Evolutionary conservation across 768 basidiomycete species (phyloP), one percentile per base, ranked within the genome.

Genomic region (Naematelia aurantialba): DNA sequence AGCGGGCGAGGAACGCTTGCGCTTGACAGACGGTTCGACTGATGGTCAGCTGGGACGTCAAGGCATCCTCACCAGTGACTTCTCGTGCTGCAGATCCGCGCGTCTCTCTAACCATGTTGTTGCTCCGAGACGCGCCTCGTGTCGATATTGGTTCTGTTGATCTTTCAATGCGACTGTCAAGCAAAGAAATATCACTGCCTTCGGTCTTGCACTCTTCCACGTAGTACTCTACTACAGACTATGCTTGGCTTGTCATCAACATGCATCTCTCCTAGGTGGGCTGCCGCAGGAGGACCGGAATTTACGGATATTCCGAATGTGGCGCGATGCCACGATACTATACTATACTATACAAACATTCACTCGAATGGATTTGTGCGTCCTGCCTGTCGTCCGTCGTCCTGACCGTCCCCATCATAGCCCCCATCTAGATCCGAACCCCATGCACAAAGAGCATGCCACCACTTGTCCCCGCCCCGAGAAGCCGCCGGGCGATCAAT

Each of bases 371-470:
- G 75, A 60, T 76, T 76, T 45, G 75, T 76, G 50, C 72, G 58
- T 24, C 75, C 75, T 1, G 72, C 74, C 59, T 76, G 67, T 27
- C 66, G 61, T 52, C 55, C 67, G 11, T 74, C 68, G 26, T 73
- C 69, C 27, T 63, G 62, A 49, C 55, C 67, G 11, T 74, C 68
- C 24, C 72, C 69, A 13, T 57, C 66, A 26, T 67, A 66, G 2
- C 74, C 74, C 22, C 72, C 73, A 55, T 76, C 75, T 45, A 76
- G 51, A 56, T 76, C 75, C 19, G 55, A 46, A 5, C 75, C 75
- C 75, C 75, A 76, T 5, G 75, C 68, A 51, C 75, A 76, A 4
- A 76, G 56, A 21, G 75, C 73, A 66, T 75, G 68, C 75, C 75
- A 76, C 75, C 75, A 76, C 56, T 68, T 69, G 21, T 76, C 75